Evolutionary conservation across 768 basidiomycete genomes (phyloP).

Genomic region (Russula ochroleuca): DNA sequence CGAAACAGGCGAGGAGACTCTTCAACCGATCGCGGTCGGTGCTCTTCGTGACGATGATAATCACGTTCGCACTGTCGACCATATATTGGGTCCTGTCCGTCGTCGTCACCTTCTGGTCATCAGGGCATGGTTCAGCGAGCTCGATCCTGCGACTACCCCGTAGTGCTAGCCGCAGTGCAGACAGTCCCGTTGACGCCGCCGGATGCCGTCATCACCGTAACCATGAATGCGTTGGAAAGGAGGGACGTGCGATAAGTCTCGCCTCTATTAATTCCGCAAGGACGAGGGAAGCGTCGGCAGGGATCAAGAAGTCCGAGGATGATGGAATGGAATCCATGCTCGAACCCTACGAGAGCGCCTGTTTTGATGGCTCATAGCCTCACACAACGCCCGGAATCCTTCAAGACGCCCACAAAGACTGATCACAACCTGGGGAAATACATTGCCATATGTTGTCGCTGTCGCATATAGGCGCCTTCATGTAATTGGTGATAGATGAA

Average conservation of each 20-base stretch:
- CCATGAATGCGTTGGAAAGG: not conserved
- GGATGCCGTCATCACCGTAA: not conserved
- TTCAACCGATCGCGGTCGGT: not conserved
- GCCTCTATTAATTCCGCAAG: not conserved
- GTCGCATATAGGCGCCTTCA: not conserved
- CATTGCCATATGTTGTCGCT: too few relatives aligned
- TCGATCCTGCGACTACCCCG: not conserved
- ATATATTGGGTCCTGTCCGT: slow-evolving; percentile 8
- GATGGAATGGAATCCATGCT: not conserved
- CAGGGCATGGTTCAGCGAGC: not conserved
- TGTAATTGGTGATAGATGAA: not conserved
- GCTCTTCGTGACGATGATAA: not conserved
- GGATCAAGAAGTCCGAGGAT: not conserved
- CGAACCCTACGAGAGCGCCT: not conserved
- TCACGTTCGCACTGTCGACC: slow-evolving; percentile 12
- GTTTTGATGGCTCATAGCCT: not conserved
- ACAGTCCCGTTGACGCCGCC: slow-evolving; percentile 13
- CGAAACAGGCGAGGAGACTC: slow-evolving; percentile 3
- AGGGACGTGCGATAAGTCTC: not conserved
- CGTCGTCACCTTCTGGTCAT: not conserved
- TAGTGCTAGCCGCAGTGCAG: too few relatives aligned
- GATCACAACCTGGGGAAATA: too few relatives aligned
- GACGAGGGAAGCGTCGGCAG: not conserved
- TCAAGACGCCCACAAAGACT: too few relatives aligned
- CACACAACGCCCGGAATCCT: not conserved